These are phyloP conservation scores for Triticum monococcum DNA, from an alignment of 176 grass and related monocot genomes.

Conservation along the genomic window DNA sequence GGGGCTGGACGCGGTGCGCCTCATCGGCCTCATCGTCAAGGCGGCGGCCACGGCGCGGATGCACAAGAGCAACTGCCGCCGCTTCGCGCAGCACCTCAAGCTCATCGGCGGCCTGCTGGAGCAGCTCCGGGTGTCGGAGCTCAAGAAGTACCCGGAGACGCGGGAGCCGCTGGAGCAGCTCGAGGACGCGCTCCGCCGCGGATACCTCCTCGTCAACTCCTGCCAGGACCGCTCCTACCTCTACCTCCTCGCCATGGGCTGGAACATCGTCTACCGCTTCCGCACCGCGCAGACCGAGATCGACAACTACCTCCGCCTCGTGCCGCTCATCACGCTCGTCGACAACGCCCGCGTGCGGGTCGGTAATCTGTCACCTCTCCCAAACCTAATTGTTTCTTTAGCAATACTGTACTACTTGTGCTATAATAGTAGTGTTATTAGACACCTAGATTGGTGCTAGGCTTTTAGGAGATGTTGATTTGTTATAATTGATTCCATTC, in stretches of 20 bases:
- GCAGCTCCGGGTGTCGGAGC: conserved; percentile 77
- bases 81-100: conserved; percentile 74
- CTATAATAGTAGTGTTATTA: background rate
- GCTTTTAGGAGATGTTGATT: conserved; percentile 30
- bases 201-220: conserved; percentile 61
- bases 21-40: conserved; percentile 71
- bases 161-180: conserved; percentile 90
- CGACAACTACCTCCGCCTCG: conserved; percentile 80
- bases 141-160: conserved; percentile 90
- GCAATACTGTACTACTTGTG: too few relatives aligned
- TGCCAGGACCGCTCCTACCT: conserved; percentile 85
- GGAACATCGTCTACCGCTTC: conserved; percentile 93
- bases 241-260: conserved; percentile 88
- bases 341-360: conserved; percentile 79
- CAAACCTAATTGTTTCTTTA: background rate
- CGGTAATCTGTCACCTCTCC: conserved; percentile 13
- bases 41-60: conserved; percentile 71
- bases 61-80: conserved; percentile 85
- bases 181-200: conserved; percentile 66
- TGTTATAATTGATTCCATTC: background rate
- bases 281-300: conserved; percentile 87
- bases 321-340: conserved; percentile 91
- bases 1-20: conserved; percentile 67
- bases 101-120: conserved; percentile 77
- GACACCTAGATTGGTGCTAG: background rate